Base-by-base conservation (phyloP, 495 filamentous ascomycete genomes). In the Cladorrhinum samala region DNA sequence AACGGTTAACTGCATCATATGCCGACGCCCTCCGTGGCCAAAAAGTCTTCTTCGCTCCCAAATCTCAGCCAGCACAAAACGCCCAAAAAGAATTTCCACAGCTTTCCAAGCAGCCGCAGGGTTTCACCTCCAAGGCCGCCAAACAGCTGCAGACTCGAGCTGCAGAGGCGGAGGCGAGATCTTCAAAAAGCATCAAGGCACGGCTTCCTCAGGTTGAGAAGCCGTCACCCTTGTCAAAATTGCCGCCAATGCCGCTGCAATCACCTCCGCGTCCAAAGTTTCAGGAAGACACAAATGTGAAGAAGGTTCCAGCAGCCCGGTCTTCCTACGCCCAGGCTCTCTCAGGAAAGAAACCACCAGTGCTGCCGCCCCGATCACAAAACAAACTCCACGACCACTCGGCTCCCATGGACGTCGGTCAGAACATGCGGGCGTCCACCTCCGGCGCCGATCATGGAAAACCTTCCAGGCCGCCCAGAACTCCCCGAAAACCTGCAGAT, bases 1-100 rank as follows among this genome's bases (percentile, higher is more conserved):
- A 20, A 38, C 33, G 30, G 5, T 11, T 5, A 5, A 11, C 6
- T 33, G 27, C 27, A 11, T 57, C 58, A 11, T 61, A 61, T 36
- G 58, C 58, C 1, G 58, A 61, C 37, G 54, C 49, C 13, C 18
- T 61, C 21, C 36, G 52, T 5, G 54, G 54, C 11, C 9, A 41
- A 46, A 57, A 52, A 24, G 27, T 43, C 14, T 25, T 43, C 14
- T 25, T 50, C 33, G 17, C 30, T 16, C 44, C 49, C 11, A 53
- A 53, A 23, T 20, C 39, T 17, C 43, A 46, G 13, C 42, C 50
- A n/a, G 19, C 20, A 14, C 38, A 18, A 21, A 37, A 43, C 17
- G 13, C 36, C 0, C 16, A 47, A 9, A n/a, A 23, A 2, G 42
- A 41, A 20, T 8, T 16, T 19, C 18, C 27, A 19, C 25, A 11